Conservation (phyloP, 805 yeast genomes). For the Torulaspora delbrueckii region DNA sequence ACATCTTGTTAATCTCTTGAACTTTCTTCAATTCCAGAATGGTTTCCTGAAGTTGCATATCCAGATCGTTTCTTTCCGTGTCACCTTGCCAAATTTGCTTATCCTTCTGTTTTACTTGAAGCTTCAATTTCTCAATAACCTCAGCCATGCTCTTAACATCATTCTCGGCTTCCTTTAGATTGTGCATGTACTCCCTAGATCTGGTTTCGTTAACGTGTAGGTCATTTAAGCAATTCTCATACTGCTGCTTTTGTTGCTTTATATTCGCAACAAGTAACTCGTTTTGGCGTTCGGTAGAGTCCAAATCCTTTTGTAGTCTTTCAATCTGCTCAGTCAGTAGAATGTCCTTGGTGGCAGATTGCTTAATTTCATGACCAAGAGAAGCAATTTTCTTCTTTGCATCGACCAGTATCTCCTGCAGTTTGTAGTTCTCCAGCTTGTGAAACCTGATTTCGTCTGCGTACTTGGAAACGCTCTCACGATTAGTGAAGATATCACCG, state of each 20-base stretch:
- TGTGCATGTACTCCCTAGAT: slow-evolving; percentile 45
- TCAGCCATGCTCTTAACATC: slow-evolving; percentile 54
- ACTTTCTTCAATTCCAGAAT: slow-evolving; percentile 49
- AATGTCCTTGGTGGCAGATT: slow-evolving; percentile 37
- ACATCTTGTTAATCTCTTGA: slow-evolving; percentile 43
- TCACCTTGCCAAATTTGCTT: slow-evolving; percentile 52
- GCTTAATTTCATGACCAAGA: slow-evolving; percentile 40
- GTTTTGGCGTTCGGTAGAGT: slow-evolving; percentile 52
- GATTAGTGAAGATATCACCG: slow-evolving; percentile 28
- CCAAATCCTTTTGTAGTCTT: slow-evolving; percentile 51
- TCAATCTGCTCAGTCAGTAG: slow-evolving; percentile 38
- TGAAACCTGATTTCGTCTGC: slow-evolving; percentile 33
- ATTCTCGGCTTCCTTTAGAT: slow-evolving; percentile 44
- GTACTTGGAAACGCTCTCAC: slow-evolving; percentile 28
- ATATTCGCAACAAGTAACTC: slow-evolving; percentile 50
- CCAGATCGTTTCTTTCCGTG: slow-evolving; percentile 46
- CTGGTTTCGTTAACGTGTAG: slow-evolving; percentile 77
- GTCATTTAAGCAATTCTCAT: slow-evolving; percentile 68
- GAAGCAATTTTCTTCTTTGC: slow-evolving; percentile 41
- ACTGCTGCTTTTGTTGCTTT: slow-evolving; percentile 60
- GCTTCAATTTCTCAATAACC: slow-evolving; percentile 48
- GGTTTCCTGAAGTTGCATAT: slow-evolving; percentile 52
- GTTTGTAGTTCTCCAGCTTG: slow-evolving; percentile 38
- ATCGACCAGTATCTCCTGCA: slow-evolving; percentile 48
- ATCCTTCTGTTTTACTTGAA: slow-evolving; percentile 49